phyloP scores from a whole-genome alignment of 164 flowering plant species.

The Santalum album region DNA sequence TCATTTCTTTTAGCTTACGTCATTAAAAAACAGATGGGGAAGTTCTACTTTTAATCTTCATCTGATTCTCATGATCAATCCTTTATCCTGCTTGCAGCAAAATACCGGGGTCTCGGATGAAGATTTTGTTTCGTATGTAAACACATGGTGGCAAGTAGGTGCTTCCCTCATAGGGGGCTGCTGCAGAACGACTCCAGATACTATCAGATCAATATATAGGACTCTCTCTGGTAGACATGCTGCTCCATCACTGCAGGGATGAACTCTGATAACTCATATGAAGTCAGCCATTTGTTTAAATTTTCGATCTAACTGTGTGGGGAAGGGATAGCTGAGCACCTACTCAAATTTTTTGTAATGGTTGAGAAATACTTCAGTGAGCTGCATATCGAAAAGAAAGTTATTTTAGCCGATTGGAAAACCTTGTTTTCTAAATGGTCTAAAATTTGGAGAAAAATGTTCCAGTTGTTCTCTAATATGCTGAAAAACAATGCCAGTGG shows the following conservation, averaged over 20 bases:
- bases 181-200: conserved; percentile 1
- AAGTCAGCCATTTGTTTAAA: too few species aligned
- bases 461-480: too few species aligned
- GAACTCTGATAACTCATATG: too few species aligned
- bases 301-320: too few species aligned
- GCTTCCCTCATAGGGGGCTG: conserved; percentile 1
- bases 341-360: too few species aligned
- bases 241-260: neutral
- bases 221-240: neutral
- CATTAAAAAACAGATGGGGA: neutral
- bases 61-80: neutral
- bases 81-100: neutral
- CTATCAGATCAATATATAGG: neutral
- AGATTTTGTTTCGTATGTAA: conserved; percentile 1
- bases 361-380: too few species aligned
- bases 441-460: too few species aligned
- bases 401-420: too few species aligned
- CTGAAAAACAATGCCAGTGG: too few species aligned
- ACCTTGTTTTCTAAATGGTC: too few species aligned
- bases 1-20: neutral
- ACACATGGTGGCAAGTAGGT: neutral
- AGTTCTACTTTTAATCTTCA: neutral
- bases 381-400: too few species aligned
- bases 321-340: too few species aligned
- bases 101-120: neutral